A percentile compares a stretch with the other conserved stretches of the same genome.
phyloP scores from a whole-genome alignment of 495 filamentous ascomycete genomes.

The Achaetomiella virescens region DNA sequence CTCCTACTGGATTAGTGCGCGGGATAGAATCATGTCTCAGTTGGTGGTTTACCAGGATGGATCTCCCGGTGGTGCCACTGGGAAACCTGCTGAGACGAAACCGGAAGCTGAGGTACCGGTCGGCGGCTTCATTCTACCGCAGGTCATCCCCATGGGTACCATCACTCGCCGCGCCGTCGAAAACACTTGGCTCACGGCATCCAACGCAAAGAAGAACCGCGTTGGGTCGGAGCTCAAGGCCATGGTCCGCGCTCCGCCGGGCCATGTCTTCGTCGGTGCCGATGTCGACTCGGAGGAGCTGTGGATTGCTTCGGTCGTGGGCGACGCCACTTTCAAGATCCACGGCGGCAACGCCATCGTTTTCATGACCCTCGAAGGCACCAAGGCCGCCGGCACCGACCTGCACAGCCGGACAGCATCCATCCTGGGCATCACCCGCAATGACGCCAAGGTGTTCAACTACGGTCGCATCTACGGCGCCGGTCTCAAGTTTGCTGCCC shows the following conservation, averaged over 20 bases:
- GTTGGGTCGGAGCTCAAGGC: conserved; percentile 96
- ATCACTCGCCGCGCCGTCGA: conserved; percentile 95
- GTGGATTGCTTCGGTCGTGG: conserved; percentile 95
- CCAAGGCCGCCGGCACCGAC: conserved; percentile 88
- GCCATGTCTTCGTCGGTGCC: conserved; percentile 90
- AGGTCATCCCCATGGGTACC: conserved; percentile 97
- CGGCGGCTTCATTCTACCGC: conserved; percentile 86
- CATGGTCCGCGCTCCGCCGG: conserved; percentile 87
- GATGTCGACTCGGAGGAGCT: conserved; percentile 99
- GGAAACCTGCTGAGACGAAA: neutral
- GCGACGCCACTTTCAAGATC: conserved; percentile 86
- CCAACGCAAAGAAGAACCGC: conserved; percentile 90
- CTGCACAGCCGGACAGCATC: conserved; percentile 88
- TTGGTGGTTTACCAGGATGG: conserved; percentile 82
- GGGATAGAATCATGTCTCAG: conserved; percentile 86
- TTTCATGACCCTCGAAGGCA: conserved; percentile 98
- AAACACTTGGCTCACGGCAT: conserved; percentile 96
- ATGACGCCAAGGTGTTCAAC: conserved; percentile 97
- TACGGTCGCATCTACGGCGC: conserved; percentile 98
- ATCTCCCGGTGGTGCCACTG: conserved; percentile 31
- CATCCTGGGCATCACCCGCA: conserved; percentile 87
- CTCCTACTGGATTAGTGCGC: conserved; percentile 96
- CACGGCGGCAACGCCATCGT: conserved; percentile 96
- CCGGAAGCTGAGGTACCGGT: conserved; percentile 3
- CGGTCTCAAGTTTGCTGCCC: conserved; percentile 86